Percentiles rank a stretch among this genome's conserved stretches.
Conservation (phyloP, 495 filamentous ascomycete genomes). For the Venustampulla echinocandica region DNA sequence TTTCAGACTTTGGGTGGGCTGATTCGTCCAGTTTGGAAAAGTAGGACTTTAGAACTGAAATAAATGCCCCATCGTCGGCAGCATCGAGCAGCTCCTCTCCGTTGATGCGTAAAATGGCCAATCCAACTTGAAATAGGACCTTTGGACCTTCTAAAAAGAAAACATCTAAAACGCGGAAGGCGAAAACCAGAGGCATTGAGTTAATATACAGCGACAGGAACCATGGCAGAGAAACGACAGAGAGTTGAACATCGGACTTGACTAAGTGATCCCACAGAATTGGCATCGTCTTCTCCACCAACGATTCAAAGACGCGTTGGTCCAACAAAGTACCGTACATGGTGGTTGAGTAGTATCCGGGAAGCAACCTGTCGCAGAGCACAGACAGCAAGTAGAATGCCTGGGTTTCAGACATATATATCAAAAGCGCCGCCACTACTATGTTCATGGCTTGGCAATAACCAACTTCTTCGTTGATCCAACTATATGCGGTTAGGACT, state of each 20-base stretch:
- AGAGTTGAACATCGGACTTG: conserved; percentile 95
- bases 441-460: conserved; percentile 99
- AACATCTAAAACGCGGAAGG: conserved; percentile 90
- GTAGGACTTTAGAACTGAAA: conserved; percentile 90
- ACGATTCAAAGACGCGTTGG: conserved; percentile 91
- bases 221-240: conserved; percentile 95
- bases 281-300: conserved; percentile 98
- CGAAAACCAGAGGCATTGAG: conserved; percentile 96
- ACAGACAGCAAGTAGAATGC: conserved; percentile 91
- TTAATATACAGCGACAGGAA: conserved; percentile 98
- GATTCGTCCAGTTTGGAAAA: conserved; percentile 91
- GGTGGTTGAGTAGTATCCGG: conserved; percentile 94
- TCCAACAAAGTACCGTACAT: conserved; percentile 98
- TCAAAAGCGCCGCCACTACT: conserved; percentile 87
- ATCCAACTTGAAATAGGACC: conserved; percentile 90
- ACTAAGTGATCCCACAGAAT: conserved; percentile 95
- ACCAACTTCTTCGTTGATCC: conserved; percentile 88
- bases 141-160: conserved; percentile 98
- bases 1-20: conserved; percentile 89
- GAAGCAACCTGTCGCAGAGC: conserved; percentile 85
- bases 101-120: conserved; percentile 95
- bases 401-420: conserved; percentile 96
- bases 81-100: conserved; percentile 96
- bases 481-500: conserved; percentile 93
- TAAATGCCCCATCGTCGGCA: conserved; percentile 91